Evolutionary conservation across 1,139 yeast species (phyloP), one percentile per base, ranked within the genome.

Genomic region (Lodderomyces oxycetoniae): DNA sequence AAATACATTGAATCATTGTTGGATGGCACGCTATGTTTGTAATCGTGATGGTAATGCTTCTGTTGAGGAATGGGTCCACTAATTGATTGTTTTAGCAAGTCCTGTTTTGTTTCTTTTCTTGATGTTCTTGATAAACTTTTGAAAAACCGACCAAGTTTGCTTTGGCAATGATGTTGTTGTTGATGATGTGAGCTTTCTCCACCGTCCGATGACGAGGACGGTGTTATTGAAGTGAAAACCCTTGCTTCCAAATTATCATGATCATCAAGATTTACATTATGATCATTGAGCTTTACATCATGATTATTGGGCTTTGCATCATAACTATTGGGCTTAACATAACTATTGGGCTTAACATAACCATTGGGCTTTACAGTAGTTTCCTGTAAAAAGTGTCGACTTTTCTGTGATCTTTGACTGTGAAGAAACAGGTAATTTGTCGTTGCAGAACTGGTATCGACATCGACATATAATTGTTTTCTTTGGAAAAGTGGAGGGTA

Each of bases 401-500:
- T n/a, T n/a, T n/a, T 22, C 23, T 21, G 26, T 3, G 26, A 21
- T 7, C n/a, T n/a, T n/a, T n/a, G n/a, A n/a, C n/a, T n/a, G n/a
- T n/a, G n/a, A n/a, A n/a, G n/a, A n/a, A n/a, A 4, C 4, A 5
- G 4, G 11, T 11, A 17, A n/a, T n/a, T n/a, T n/a, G n/a, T n/a
- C n/a, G n/a, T n/a, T n/a, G n/a, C n/a, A n/a, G 17, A 11, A 16
- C 22, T 17, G n/a, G 11, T 17, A 25, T 32, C 13, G 4, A 31
- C 21, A 27, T 31, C 38, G 12, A 44, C 29, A 11, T 41, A 33
- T 12, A 33, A 33, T 30, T 38, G 46, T 20, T 33, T 37, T 17
- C 44, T 28, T 26, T 33, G 40, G 26, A 32, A 43, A 16, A 46
- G 36, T 17, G 45, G 49, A 3, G 49, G 47, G 30, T 45, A 46